phyloP scores from a whole-genome alignment of 345 rosid species.

The Pistacia integerrima region DNA sequence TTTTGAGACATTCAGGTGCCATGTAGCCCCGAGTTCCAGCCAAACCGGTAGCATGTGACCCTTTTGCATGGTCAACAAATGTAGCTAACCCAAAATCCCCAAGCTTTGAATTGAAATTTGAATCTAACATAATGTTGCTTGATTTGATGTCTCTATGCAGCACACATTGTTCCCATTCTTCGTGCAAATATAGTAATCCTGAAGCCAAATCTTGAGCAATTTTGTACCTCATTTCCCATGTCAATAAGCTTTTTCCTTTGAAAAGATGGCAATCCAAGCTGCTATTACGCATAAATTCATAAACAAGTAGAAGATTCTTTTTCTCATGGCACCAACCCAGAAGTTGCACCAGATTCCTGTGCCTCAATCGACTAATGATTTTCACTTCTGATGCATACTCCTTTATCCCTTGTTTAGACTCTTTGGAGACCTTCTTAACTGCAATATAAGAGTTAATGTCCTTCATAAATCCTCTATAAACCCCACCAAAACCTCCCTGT shows the following conservation, averaged over 20 bases:
- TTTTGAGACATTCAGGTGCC: slow-evolving; percentile 16
- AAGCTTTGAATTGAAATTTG: slow-evolving; percentile 21
- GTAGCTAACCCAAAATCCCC: slow-evolving; percentile 28
- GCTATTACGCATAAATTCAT: slow-evolving; percentile 19
- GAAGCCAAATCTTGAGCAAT: slow-evolving; percentile 23
- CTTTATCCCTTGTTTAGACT: slow-evolving; percentile 30
- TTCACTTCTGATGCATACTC: slow-evolving; percentile 30
- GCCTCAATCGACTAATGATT: slow-evolving; percentile 34
- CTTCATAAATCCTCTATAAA: slow-evolving; percentile 26
- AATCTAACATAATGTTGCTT: slow-evolving; percentile 28
- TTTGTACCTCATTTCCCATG: slow-evolving; percentile 22
- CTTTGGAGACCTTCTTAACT: slow-evolving; percentile 24
- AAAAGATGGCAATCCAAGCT: slow-evolving; percentile 24
- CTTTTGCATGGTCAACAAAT: slow-evolving; percentile 15
- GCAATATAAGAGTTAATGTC: slow-evolving; percentile 16
- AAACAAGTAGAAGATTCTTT: slow-evolving; percentile 24
- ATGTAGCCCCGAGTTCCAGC: slow-evolving; percentile 28
- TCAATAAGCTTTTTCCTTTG: slow-evolving; percentile 2
- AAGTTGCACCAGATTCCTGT: slow-evolving; percentile 33
- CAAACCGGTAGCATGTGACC: slow-evolving; percentile 17
- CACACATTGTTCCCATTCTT: slow-evolving; percentile 25
- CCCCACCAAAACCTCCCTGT: slow-evolving; percentile 29
- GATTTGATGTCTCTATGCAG: slow-evolving; percentile 27
- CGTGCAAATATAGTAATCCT: slow-evolving; percentile 21
- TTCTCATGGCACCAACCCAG: slow-evolving; percentile 34